Evolutionary conservation across 495 filamentous ascomycete species (phyloP).

Genomic region (Lophiostoma macrostomum): DNA sequence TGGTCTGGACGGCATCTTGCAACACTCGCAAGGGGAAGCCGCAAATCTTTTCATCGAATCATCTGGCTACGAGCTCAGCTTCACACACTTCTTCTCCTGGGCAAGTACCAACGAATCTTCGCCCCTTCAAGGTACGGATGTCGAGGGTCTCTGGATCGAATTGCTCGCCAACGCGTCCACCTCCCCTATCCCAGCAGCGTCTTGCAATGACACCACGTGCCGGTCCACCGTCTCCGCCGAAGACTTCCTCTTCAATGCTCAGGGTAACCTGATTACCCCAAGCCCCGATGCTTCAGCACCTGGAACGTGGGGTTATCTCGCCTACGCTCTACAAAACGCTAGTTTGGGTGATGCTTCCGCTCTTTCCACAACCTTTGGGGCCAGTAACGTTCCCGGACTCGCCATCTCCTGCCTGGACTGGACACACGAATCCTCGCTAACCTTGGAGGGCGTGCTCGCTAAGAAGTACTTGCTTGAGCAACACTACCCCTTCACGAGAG

Average conservation of each 20-base stretch:
- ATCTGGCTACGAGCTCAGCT: slow-evolving; percentile 34
- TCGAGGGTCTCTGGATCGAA: slow-evolving; percentile 33
- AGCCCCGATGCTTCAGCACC: slow-evolving; percentile 14
- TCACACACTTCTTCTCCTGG: slow-evolving; percentile 45
- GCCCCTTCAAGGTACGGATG: slow-evolving; percentile 34
- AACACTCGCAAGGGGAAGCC: slow-evolving; percentile 38
- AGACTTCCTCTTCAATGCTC: slow-evolving; percentile 6
- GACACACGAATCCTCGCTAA: neutral
- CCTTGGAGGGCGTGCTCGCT: slow-evolving; percentile 5
- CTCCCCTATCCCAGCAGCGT: slow-evolving; percentile 39
- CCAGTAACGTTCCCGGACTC: neutral
- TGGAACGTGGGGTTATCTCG: neutral
- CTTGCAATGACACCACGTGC: slow-evolving; percentile 29
- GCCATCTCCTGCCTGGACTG: slow-evolving; percentile 12
- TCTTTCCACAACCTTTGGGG: neutral
- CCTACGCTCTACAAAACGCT: slow-evolving; percentile 2
- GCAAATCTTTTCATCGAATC: slow-evolving; percentile 36
- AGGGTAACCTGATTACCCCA: neutral
- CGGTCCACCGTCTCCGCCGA: slow-evolving; percentile 24
- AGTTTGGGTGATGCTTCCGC: slow-evolving; percentile 7
- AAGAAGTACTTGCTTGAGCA: neutral
- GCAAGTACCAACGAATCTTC: slow-evolving; percentile 29
- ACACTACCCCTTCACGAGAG: slow-evolving; percentile 3
- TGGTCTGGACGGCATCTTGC: slow-evolving; percentile 9
- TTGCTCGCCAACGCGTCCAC: slow-evolving; percentile 32